Base-by-base conservation (phyloP, 805 yeast species). In the Komagataella pseudopastoris region DNA sequence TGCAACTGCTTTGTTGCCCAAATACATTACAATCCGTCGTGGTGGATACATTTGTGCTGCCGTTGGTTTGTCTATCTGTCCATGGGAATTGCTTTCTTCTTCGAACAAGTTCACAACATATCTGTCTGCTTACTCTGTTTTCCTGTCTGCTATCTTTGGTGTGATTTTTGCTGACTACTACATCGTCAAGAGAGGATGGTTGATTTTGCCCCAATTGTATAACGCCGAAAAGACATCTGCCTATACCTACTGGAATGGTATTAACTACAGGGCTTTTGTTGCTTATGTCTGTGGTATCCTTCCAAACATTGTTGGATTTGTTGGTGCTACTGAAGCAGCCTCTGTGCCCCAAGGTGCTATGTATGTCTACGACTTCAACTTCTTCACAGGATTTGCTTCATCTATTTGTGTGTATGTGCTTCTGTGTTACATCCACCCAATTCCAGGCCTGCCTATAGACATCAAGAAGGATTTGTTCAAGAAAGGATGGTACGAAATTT, bases 271-370 rank as follows among this genome's bases (percentile, higher is more conserved):
- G 63, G 96, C 91, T 1, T 81, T 78, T 57, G 78, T 74, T 36
- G 93, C 96, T 1, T 88, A 88, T 63, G 63, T 88, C 56, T 74
- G 82, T 57, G 96, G 96, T 52, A 82, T 89, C 53, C 70, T 80
- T 39, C 93, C 95, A 48, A 88, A 88, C 60, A 82, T 88, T 60
- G 85, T 85, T 18, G 96, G 96, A 1, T 88, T 88, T 58, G 91
- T 83, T 6, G 88, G 95, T 56, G 88, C 89, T 6, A 80, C 86
- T 23, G 86, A 83, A 45, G 39, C 39, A 8, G 76, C 80, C n/a
- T 52, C 48, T 6, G 95, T 88, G 14, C 95, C 96, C 30, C 68
- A 70, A 48, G 95, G 91, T 36, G 96, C 96, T 7, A 77, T 79
- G 53, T 72, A 78, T 52, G 78, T 88, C 48, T 88, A 85, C 70